Evolutionary conservation across 805 yeast genomes (phyloP), one percentile per base, ranked within the genome.

Genomic region (Candida silvicultrix): DNA sequence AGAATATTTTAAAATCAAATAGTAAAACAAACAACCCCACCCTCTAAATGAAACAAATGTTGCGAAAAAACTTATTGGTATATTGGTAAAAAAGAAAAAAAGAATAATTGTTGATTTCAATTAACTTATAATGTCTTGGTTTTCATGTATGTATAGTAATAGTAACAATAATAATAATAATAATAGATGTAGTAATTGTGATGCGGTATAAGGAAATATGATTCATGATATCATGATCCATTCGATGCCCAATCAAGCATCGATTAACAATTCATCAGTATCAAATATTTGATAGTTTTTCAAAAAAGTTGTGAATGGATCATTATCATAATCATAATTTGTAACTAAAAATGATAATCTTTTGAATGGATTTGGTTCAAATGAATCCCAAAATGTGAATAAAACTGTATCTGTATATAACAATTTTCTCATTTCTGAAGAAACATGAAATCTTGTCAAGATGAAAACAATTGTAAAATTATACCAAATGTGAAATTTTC

Each of bases 251-350:
- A 14, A 28, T 28, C 12, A 28, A 10, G 14, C 31, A 28, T 28
- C 31, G 12, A 28, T 28, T 10, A 28, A 28, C 12, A 28, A 14
- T 10, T 37, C 39, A 37, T 21, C 39, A 37, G 7, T 21, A 14
- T 37, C 39, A 14, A 37, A 20, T 4, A 37, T 37, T 7, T n/a
- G 15, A 22, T 41, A 41, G 12, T 34, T 21, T 10, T 42, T 16
- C 29, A 56, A 31, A 42, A 55, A 57, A 20, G 42, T 43, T 54
- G 54, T 49, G 44, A 52, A 57, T 19, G 54, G 51, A 34, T 57
- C 61, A 18, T 38, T 36, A 10, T 37, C 12, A 36, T 48, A 50
- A 28, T 55, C 53, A 28, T 43, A 32, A 12, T 43, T 47, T 11
- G n/a, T 15, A 6, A 38, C 25, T 25, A 55, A 40, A 19, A 31